Conservation (phyloP, 345 rosid genomes). For the Hirschfeldia incana region DNA sequence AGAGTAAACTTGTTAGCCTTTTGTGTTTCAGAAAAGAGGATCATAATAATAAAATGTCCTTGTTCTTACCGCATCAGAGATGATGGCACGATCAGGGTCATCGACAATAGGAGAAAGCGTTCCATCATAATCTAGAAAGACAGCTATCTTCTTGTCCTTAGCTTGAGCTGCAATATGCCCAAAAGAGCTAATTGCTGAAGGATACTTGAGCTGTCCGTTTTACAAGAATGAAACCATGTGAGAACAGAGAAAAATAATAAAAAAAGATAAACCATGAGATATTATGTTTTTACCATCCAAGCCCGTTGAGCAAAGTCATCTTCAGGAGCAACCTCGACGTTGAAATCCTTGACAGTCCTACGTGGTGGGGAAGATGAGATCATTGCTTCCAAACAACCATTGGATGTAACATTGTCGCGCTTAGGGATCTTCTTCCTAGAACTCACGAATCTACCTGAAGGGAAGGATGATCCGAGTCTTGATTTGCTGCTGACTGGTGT, state of each 20-base stretch:
- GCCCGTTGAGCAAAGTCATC: conserved; percentile 64
- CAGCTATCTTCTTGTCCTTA: conserved; percentile 71
- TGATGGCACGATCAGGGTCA: conserved; percentile 82
- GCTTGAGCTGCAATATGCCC: conserved; percentile 61
- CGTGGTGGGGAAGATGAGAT: conserved; percentile 95
- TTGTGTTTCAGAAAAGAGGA: not conserved
- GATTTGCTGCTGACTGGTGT: conserved; percentile 62
- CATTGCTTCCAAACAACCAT: conserved; percentile 96
- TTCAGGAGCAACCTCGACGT: conserved; percentile 54
- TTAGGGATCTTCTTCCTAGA: conserved; percentile 70
- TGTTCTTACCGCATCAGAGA: conserved; percentile 73
- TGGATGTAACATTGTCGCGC: conserved; percentile 82
- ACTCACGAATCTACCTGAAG: conserved; percentile 58
- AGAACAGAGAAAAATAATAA: not conserved
- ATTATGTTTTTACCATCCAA: conserved; percentile 62
- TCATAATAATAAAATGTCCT: not conserved
- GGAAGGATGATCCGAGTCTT: conserved; percentile 60
- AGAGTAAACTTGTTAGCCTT: not conserved
- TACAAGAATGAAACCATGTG: not conserved
- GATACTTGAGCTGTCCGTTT: conserved; percentile 67
- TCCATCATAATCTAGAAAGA: conserved; percentile 93
- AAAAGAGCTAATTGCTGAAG: conserved; percentile 79
- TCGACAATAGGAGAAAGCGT: conserved; percentile 98
- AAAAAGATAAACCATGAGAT: not conserved
- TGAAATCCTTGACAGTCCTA: conserved; percentile 67